These are phyloP conservation scores for Aspergillus coremiiformis DNA, from an alignment of 495 filamentous ascomycete species.

Conservation along the genomic window DNA sequence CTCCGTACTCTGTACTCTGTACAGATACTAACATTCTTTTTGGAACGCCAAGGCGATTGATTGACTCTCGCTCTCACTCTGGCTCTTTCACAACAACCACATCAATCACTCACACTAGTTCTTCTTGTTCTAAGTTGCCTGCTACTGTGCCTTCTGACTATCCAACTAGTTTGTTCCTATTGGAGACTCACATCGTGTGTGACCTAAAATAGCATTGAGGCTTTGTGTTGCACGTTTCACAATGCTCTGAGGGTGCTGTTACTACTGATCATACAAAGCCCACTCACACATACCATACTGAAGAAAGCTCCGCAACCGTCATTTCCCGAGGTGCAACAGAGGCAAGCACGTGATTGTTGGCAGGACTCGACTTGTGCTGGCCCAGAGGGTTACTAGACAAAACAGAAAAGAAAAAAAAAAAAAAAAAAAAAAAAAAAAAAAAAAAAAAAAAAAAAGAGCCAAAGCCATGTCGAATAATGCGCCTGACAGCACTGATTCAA, in stretches of 20 bases:
- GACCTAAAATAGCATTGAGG: neutral
- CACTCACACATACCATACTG: neutral
- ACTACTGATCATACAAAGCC: neutral
- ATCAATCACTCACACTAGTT: too few relatives aligned
- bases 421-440: too few relatives aligned
- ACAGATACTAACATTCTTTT: too few relatives aligned
- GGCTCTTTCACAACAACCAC: neutral
- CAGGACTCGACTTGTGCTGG: neutral
- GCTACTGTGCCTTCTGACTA: neutral
- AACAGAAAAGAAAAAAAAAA: too few relatives aligned
- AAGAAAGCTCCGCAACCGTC: neutral
- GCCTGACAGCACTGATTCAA: neutral
- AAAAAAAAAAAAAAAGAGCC: too few relatives aligned
- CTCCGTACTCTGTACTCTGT: neutral
- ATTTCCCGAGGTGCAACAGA: neutral
- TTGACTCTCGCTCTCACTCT: too few relatives aligned
- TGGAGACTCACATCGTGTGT: neutral
- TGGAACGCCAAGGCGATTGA: neutral
- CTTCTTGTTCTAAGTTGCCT: neutral
- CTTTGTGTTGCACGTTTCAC: neutral
- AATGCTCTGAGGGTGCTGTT: neutral
- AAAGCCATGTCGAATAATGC: conserved; percentile 15
- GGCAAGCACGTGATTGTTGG: neutral
- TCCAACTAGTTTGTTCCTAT: neutral
- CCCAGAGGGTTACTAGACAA: neutral